Evolutionary conservation across 2,329 filamentous ascomycete species (phyloP), one percentile per base, ranked within the genome.

Genomic region (Trichoderma hamatum): DNA sequence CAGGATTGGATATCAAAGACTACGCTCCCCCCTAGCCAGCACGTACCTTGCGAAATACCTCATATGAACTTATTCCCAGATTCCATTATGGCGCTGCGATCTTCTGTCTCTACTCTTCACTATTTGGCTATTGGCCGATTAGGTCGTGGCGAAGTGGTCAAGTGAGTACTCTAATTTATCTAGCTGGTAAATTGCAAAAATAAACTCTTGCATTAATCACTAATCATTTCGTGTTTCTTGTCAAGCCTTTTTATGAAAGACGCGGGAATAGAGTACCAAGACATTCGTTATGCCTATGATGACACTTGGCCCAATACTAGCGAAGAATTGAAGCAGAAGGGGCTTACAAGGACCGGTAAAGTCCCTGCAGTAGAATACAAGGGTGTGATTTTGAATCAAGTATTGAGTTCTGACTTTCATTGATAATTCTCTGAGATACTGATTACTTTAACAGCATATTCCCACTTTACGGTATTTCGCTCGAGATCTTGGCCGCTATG

Each of bases 331-430:
- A 69, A 76, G 39, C 34, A 75, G 9, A 36, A 76, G 16, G 74
- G 73, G 0, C 59, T 75, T 1, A 72, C 71, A 6, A 70, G 71
- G 26, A 81, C 79, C 5, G 78, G 78, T 3, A 72, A 73, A 30
- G 62, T 82, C 11, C 80, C 80, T 4, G 74, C 74, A 0, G 70
- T 82, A 3, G 78, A 80, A 59, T 80, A 80, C 69, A 75, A 80
- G 43, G 79, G 77, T 3, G 59, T 71, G 3, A 69, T 76, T 10
- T 68, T 80, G 13, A 59, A 74, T 67, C 26, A 70, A 56, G 68
- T 70, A 30, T 5, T 9, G 28, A 1, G 5, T n/a, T 32, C 9
- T 32, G 9, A 6, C 28, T 46, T 26, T 9, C 2, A 11, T n/a
- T 24, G 14, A 36, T 13, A 70, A 72, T 73, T 11, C 58, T 32